Conservation (phyloP, 148 eudicot genomes). For the Diospyros kaki region DNA sequence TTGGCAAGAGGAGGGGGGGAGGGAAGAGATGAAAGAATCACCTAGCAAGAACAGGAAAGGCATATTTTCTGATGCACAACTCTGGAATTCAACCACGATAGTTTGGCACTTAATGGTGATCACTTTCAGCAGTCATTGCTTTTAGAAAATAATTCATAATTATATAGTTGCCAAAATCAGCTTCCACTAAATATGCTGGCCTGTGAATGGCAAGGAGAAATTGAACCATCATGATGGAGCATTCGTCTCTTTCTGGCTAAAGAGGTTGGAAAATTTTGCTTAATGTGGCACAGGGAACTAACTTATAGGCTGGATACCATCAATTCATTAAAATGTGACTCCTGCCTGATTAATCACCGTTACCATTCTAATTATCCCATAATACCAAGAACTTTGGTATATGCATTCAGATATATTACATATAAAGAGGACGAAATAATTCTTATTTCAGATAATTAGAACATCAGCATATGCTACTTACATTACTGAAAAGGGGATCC, state of each 20-base stretch:
- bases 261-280: neutral
- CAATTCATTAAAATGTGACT: neutral
- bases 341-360: neutral
- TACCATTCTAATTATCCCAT: neutral
- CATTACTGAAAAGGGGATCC: constrained; percentile 76
- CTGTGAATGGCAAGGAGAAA: neutral
- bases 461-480: constrained; percentile 27
- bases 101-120: neutral
- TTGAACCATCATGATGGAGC: neutral
- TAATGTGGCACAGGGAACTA: neutral
- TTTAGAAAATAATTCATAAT: neutral
- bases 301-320: neutral
- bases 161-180: neutral
- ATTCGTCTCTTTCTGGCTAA: neutral
- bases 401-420: neutral
- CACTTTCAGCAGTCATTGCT: neutral
- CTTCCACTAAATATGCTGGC: neutral
- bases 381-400: neutral
- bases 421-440: neutral
- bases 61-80: neutral
- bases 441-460: neutral
- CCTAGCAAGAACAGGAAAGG: neutral
- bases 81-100: neutral
- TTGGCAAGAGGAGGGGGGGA: neutral
- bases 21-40: too few relatives aligned